Conservation (phyloP, 2,329 filamentous ascomycete species). For the Diaporthe helianthi region DNA sequence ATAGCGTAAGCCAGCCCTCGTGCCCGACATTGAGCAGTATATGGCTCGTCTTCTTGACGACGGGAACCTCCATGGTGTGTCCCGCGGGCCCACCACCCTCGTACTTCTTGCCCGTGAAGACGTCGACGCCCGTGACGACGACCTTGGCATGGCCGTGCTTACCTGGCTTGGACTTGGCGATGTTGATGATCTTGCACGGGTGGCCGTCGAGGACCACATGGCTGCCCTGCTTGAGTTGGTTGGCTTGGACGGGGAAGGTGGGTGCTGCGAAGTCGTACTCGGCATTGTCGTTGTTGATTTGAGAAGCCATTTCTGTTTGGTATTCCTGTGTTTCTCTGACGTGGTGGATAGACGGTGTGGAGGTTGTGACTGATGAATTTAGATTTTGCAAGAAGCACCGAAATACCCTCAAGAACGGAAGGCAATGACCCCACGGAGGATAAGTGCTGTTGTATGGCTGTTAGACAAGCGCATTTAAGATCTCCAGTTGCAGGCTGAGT, state of each 20-base stretch:
- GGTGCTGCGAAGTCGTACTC: slow-evolving; percentile 5
- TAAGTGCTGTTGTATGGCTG: neutral
- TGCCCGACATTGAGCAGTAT: slow-evolving; percentile 1
- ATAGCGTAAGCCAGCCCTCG: neutral
- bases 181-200: slow-evolving; percentile 12
- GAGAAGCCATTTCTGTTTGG: neutral
- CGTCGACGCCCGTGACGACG: neutral
- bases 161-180: slow-evolving; percentile 5
- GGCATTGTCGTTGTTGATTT: slow-evolving; percentile 11
- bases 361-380: neutral
- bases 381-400: neutral
- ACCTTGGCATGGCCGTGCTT: slow-evolving; percentile 19
- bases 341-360: neutral
- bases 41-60: neutral
- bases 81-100: neutral
- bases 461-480: neutral
- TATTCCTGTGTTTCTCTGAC: too few species aligned
- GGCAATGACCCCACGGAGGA: slow-evolving; percentile 3
- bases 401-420: neutral
- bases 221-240: slow-evolving; percentile 11
- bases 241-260: slow-evolving; percentile 9
- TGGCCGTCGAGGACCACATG: neutral
- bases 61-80: neutral
- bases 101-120: slow-evolving; percentile 11
- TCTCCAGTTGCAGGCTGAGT: neutral